Conservation (phyloP, 306 rosid species). For the Cyamopsis tetragonoloba region DNA sequence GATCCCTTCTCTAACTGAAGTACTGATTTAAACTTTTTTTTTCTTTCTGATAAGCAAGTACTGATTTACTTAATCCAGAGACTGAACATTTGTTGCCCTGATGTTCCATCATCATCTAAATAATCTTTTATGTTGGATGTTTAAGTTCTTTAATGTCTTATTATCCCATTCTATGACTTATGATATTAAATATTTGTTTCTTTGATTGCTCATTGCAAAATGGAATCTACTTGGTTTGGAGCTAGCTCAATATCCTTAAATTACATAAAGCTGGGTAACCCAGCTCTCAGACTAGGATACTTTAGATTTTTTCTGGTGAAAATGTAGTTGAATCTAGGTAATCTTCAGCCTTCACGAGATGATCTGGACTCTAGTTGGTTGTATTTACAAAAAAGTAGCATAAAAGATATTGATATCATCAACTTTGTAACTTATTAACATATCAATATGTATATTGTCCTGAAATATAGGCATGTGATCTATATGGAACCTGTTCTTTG, state of each 20-base stretch:
- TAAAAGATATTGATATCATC: neutral
- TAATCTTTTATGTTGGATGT: conserved; percentile 15
- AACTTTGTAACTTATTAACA: neutral
- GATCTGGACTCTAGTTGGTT: neutral
- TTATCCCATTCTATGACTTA: neutral
- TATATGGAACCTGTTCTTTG: neutral
- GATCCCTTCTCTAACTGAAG: conserved; percentile 12
- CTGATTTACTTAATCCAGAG: conserved; percentile 3
- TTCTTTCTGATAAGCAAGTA: too few relatives aligned
- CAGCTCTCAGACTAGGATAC: neutral
- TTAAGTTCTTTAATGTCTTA: neutral
- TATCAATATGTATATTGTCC: neutral
- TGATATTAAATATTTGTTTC: neutral
- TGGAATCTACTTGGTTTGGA: neutral
- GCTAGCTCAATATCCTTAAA: conserved; percentile 10
- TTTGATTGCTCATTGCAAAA: conserved; percentile 16
- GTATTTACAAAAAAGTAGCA: too few relatives aligned
- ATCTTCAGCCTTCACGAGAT: neutral
- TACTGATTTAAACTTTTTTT: too few relatives aligned
- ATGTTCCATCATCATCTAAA: neutral
- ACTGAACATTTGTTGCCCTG: conserved; percentile 9
- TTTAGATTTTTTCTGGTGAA: neutral
- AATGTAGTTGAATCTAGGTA: conserved; percentile 8
- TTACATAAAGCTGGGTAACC: conserved; percentile 10
- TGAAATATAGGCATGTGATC: conserved; percentile 3